A percentile compares a stretch with the other conserved stretches of the same genome.
Evolutionary conservation across 331 rosid genomes (phyloP).

Genomic region (Acacia concinna): DNA sequence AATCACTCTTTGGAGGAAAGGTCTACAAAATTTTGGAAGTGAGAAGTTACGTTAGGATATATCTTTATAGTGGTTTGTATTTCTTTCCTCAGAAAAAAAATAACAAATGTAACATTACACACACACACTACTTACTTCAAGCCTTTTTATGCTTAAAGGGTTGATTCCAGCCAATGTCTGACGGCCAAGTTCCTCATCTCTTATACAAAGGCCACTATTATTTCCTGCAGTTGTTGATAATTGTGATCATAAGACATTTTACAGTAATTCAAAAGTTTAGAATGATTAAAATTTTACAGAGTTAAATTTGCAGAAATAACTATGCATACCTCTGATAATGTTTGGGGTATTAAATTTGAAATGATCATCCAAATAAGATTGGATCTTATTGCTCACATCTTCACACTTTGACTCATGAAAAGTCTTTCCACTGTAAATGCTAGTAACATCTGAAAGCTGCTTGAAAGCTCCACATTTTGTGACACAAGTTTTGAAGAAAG

Average conservation of each 20-base stretch:
- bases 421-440: constrained; percentile 41
- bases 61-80: not conserved
- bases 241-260: not conserved
- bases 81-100: too few relatives aligned
- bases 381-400: constrained; percentile 37
- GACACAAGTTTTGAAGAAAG: constrained; percentile 34
- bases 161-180: constrained; percentile 79
- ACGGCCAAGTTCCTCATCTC: constrained; percentile 85
- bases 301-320: not conserved
- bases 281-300: not conserved
- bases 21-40: constrained; percentile 16
- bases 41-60: not conserved
- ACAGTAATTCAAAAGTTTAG: not conserved
- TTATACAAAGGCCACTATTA: constrained; percentile 9
- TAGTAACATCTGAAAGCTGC: constrained; percentile 55
- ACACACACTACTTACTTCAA: constrained; percentile 57
- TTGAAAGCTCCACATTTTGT: constrained; percentile 33
- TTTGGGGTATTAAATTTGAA: constrained; percentile 61
- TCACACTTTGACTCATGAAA: not conserved
- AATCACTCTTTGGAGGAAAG: constrained; percentile 75
- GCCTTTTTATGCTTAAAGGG: constrained; percentile 70
- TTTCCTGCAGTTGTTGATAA: constrained; percentile 19
- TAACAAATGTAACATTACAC: not conserved
- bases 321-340: constrained; percentile 48
- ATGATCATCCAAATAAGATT: constrained; percentile 47